Conservation (phyloP, 2,329 filamentous ascomycete species). For the Grosmannia penicillata region DNA sequence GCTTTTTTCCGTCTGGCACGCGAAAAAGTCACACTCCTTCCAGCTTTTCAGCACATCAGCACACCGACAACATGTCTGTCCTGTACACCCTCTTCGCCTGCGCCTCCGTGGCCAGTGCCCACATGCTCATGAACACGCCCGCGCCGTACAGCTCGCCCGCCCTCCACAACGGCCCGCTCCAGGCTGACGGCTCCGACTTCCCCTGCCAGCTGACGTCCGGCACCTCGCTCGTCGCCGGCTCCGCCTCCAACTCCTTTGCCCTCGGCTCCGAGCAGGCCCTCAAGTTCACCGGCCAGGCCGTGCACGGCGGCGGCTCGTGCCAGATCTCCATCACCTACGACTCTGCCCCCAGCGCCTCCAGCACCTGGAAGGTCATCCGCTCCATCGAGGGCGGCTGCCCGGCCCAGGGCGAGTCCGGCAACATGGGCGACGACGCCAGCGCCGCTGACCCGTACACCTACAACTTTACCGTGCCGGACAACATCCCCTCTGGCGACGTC, state of each 20-base stretch:
- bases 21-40: conserved; percentile 10
- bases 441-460: conserved; percentile 39
- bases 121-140: conserved; percentile 61
- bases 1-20: conserved; percentile 29
- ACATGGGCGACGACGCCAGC: conserved; percentile 34
- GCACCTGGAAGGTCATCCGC: conserved; percentile 77
- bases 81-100: conserved; percentile 28
- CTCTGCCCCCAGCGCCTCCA: conserved; percentile 45
- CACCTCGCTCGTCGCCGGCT: conserved; percentile 29
- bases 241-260: conserved; percentile 41
- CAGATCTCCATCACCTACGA: conserved; percentile 81
- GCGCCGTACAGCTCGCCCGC: conserved; percentile 36
- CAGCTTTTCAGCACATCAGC: conserved; percentile 15
- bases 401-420: conserved; percentile 38
- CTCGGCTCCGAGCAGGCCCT: conserved; percentile 49
- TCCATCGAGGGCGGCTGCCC: conserved; percentile 81
- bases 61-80: conserved; percentile 29
- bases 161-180: conserved; percentile 49
- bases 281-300: conserved; percentile 54
- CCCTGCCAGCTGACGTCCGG: conserved; percentile 61
- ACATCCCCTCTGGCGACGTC: conserved; percentile 61
- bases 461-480: conserved; percentile 54
- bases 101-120: conserved; percentile 49
- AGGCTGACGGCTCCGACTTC: conserved; percentile 47
- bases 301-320: conserved; percentile 85